These are phyloP conservation scores for Rhynchospora breviuscula DNA, from an alignment of 176 grass and related monocot species.

Conservation along the genomic window DNA sequence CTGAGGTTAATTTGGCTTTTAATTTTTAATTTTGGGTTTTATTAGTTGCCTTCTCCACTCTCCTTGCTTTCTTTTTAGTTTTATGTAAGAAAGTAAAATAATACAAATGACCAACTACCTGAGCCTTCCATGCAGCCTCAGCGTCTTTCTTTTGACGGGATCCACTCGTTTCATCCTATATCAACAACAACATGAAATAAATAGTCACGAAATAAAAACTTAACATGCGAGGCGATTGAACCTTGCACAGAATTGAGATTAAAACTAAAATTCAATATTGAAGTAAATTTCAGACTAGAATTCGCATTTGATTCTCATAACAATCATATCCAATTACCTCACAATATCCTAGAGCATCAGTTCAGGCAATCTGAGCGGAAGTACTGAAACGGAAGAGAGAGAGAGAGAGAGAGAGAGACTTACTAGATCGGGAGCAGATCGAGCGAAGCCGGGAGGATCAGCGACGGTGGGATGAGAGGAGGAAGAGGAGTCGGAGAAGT, in stretches of 20 bases:
- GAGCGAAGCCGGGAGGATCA: slow-evolving; percentile 65
- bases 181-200: neutral
- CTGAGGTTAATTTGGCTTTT: neutral
- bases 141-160: slow-evolving; percentile 82
- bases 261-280: neutral
- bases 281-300: neutral
- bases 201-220: neutral
- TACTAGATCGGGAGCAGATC: slow-evolving; percentile 67
- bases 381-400: neutral
- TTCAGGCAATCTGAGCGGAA: neutral
- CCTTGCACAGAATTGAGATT: neutral
- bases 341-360: neutral
- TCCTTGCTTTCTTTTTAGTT: neutral
- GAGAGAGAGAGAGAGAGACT: neutral
- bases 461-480: slow-evolving; percentile 32
- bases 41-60: neutral
- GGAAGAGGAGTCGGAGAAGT: slow-evolving; percentile 54
- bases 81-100: neutral
- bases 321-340: neutral
- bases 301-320: neutral
- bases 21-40: neutral
- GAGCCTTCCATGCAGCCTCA: slow-evolving; percentile 75
- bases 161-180: slow-evolving; percentile 65
- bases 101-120: slow-evolving; percentile 42
- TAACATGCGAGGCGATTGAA: neutral